phyloP scores from a whole-genome alignment of 1,284 basidiomycete species.

The Marasmius sp. region DNA sequence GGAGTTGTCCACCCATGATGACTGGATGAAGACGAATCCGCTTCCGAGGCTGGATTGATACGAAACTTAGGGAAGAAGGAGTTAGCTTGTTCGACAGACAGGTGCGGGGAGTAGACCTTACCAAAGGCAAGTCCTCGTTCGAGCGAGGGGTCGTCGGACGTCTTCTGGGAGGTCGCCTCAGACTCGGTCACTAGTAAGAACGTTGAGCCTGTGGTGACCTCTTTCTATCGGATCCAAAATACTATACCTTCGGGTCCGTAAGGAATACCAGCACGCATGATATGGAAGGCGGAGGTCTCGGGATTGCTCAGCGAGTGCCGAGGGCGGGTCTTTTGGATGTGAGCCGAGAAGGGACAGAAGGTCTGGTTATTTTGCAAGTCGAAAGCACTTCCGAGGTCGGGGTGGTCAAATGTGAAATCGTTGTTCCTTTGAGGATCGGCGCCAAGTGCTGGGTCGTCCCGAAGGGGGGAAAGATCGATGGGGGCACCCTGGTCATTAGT shows the following conservation, averaged over 20 bases:
- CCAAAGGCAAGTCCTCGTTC: slow-evolving; percentile 31
- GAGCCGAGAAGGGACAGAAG: slow-evolving; percentile 33
- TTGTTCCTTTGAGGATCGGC: neutral
- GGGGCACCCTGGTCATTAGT: neutral
- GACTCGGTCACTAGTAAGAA: slow-evolving; percentile 13
- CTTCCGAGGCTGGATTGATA: slow-evolving; percentile 26
- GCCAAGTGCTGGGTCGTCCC: neutral
- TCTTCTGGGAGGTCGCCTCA: slow-evolving; percentile 14
- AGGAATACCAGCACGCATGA: slow-evolving; percentile 37
- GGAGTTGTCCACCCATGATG: slow-evolving; percentile 27
- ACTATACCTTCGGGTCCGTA: slow-evolving; percentile 35
- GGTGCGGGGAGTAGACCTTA: neutral
- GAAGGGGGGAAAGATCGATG: neutral
- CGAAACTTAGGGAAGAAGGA: slow-evolving; percentile 10
- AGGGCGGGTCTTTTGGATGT: slow-evolving; percentile 30
- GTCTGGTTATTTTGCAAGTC: slow-evolving; percentile 21
- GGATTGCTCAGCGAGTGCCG: slow-evolving; percentile 16
- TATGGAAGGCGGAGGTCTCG: slow-evolving; percentile 15
- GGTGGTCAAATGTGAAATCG: slow-evolving; percentile 18
- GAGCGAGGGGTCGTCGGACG: slow-evolving; percentile 12
- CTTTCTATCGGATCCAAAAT: neutral
- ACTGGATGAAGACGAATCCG: slow-evolving; percentile 30
- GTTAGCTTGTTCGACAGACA: neutral
- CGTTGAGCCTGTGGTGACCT: neutral
- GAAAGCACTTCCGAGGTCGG: slow-evolving; percentile 10